Conservation (phyloP, 1,284 basidiomycete genomes). For the Ganoderma lucidum region DNA sequence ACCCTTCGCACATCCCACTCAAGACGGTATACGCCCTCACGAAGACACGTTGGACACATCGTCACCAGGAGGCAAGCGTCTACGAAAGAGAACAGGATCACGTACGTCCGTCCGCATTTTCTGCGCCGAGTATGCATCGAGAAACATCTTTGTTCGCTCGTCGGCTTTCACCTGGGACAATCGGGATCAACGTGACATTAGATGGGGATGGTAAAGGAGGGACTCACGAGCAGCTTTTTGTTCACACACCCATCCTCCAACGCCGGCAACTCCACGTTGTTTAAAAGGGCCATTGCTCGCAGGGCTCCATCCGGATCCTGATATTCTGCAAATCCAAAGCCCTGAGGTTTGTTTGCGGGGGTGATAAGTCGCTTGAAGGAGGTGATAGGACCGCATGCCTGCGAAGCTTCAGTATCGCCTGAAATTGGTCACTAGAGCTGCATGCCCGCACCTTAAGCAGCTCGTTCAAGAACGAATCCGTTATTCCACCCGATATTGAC, state of each 20-base stretch:
- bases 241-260: constrained; percentile 84
- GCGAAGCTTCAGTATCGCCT: neutral
- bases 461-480: constrained; percentile 79
- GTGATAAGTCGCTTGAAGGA: constrained; percentile 92
- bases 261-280: constrained; percentile 87
- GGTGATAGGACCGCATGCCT: constrained; percentile 90
- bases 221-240: constrained; percentile 86
- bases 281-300: constrained; percentile 82
- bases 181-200: constrained; percentile 45
- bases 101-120: constrained; percentile 84
- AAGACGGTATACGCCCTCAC: neutral
- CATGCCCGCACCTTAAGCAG: constrained; percentile 73
- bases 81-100: constrained; percentile 30
- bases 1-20: neutral
- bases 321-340: constrained; percentile 94
- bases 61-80: constrained; percentile 13
- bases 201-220: constrained; percentile 34
- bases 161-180: constrained; percentile 84
- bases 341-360: constrained; percentile 90
- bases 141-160: constrained; percentile 88
- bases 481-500: constrained; percentile 94
- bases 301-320: constrained; percentile 90
- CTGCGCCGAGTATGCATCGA: constrained; percentile 85
- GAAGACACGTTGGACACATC: neutral
- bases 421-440: neutral